A percentile compares a stretch with the other conserved stretches of the same genome.
These are phyloP conservation scores for Alnus rubra DNA, from an alignment of 306 rosid species.

Conservation along the genomic window DNA sequence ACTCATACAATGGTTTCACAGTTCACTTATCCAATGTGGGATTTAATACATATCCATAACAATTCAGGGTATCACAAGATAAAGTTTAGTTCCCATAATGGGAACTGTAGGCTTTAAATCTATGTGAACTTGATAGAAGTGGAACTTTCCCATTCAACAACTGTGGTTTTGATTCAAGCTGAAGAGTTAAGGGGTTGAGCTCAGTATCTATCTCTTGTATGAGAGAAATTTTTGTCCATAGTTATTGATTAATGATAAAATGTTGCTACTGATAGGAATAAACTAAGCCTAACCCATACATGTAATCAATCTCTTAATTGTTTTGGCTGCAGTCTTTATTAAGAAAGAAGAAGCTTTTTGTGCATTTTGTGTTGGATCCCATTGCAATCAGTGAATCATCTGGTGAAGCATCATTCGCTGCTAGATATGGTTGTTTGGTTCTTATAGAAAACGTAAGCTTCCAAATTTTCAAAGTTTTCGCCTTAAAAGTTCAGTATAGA, in stretches of 20 bases:
- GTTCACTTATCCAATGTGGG: not conserved
- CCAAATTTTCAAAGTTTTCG: not conserved
- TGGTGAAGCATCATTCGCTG: slow-evolving; percentile 50
- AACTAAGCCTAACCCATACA: not conserved
- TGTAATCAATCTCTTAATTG: not conserved
- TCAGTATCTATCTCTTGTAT: not conserved
- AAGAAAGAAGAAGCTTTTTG: slow-evolving; percentile 42
- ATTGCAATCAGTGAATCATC: slow-evolving; percentile 36
- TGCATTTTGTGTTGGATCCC: slow-evolving; percentile 58
- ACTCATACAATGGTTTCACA: not conserved
- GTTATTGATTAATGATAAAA: not conserved
- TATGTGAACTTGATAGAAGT: too few species aligned
- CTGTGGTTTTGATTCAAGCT: too few species aligned
- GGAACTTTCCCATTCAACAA: too few species aligned
- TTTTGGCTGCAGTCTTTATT: slow-evolving; percentile 38
- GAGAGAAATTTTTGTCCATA: not conserved
- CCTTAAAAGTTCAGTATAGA: too few species aligned
- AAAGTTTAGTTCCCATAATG: too few species aligned
- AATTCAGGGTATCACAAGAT: not conserved
- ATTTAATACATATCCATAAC: not conserved
- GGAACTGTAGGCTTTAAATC: too few species aligned
- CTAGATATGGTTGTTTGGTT: slow-evolving; percentile 48
- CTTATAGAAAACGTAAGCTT: slow-evolving; percentile 46
- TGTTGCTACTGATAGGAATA: not conserved
- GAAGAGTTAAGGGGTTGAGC: not conserved